Percentiles rank a stretch among this genome's conserved stretches.
Evolutionary conservation across 2,329 filamentous ascomycete species (phyloP).

Genomic region (Cytospora leucostoma): DNA sequence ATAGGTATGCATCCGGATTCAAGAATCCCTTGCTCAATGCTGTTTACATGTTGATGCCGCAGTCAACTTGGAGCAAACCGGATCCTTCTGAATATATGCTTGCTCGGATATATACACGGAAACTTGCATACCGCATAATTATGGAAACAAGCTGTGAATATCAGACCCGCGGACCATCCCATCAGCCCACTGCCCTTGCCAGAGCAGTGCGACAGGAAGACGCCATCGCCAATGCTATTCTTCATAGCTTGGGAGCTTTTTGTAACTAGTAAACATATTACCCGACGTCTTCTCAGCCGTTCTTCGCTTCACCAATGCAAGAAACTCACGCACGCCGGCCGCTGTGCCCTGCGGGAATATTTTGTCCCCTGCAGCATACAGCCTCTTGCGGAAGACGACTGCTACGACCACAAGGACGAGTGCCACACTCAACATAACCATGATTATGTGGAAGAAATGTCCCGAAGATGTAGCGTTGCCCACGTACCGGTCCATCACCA

Average conservation of each 20-base stretch:
- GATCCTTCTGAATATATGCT: too few species aligned
- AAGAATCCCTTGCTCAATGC: too few species aligned
- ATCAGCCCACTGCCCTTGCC: not conserved
- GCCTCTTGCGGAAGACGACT: not conserved
- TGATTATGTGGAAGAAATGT: not conserved
- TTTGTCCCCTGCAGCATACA: not conserved
- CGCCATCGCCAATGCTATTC: slow-evolving; percentile 10
- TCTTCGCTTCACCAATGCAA: slow-evolving; percentile 8
- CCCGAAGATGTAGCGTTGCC: slow-evolving; percentile 23
- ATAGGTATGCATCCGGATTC: too few species aligned
- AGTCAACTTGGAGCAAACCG: not conserved
- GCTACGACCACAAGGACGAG: not conserved
- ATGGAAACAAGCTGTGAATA: not conserved
- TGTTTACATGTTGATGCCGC: not conserved
- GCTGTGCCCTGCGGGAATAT: slow-evolving; percentile 1
- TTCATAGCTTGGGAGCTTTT: slow-evolving; percentile 15
- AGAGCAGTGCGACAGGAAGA: not conserved
- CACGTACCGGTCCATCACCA: slow-evolving; percentile 23
- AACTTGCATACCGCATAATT: not conserved
- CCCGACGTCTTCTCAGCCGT: not conserved
- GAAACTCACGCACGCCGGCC: slow-evolving; percentile 1
- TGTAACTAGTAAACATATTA: slow-evolving; percentile 4
- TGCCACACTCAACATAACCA: not conserved
- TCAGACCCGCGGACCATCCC: not conserved
- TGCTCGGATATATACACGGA: not conserved